Percentiles rank a stretch among this genome's conserved stretches.
phyloP scores from a whole-genome alignment of 2,329 filamentous ascomycete genomes.

The Cordyceps farinosa region DNA sequence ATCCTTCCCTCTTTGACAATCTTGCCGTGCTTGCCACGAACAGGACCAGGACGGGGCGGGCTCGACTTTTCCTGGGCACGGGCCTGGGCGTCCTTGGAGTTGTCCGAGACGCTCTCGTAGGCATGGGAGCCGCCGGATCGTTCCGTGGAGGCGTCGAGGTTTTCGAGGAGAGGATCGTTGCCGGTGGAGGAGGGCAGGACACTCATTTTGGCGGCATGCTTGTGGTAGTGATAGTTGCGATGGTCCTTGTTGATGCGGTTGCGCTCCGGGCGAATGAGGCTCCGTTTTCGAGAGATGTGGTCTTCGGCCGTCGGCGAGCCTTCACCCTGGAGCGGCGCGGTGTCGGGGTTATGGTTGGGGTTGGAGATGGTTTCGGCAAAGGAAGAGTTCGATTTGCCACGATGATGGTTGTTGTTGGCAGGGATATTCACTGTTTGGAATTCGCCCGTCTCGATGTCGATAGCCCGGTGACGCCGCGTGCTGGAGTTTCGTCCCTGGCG shows the following conservation, averaged over 20 bases:
- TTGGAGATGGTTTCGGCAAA: constrained; percentile 55
- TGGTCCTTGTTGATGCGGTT: constrained; percentile 81
- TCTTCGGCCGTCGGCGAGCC: constrained; percentile 26
- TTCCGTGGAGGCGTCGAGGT: constrained; percentile 63
- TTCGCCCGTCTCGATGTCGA: constrained; percentile 65
- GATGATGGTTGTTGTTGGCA: constrained; percentile 45
- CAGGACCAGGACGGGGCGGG: constrained; percentile 35
- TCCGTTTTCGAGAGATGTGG: constrained; percentile 68
- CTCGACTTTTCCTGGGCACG: constrained; percentile 28
- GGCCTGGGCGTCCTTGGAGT: constrained; percentile 34
- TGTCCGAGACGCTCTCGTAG: constrained; percentile 44
- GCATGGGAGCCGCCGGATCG: constrained; percentile 44
- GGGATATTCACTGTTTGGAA: constrained; percentile 37
- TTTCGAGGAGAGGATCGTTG: constrained; percentile 82
- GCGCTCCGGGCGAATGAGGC: constrained; percentile 84
- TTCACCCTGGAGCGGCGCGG: constrained; percentile 14
- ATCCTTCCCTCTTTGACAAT: constrained; percentile 55
- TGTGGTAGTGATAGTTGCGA: constrained; percentile 92
- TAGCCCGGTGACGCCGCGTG: constrained; percentile 9
- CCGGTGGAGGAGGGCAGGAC: constrained; percentile 88
- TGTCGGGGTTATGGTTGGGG: constrained; percentile 55
- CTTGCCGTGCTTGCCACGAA: constrained; percentile 53
- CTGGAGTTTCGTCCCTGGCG: constrained; percentile 9
- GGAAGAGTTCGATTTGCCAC: constrained; percentile 55
- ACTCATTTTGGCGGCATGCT: constrained; percentile 91